Conservation (phyloP, 768 basidiomycete genomes). For the Macrocybe gigantea region DNA sequence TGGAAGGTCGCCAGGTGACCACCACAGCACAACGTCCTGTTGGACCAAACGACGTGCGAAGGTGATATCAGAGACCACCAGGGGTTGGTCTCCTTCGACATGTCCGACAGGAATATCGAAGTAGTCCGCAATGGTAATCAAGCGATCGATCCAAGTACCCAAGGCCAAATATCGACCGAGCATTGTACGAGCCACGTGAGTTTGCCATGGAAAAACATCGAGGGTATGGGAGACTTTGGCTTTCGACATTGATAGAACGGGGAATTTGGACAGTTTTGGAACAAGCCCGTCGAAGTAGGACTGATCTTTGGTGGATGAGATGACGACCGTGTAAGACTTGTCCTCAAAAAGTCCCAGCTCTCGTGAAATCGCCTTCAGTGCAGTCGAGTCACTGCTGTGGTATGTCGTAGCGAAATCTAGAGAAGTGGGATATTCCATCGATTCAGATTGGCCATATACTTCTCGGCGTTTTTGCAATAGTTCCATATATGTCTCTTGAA, state of each 20-base stretch:
- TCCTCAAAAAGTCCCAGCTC: conserved; percentile 77
- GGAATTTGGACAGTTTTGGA: conserved; percentile 76
- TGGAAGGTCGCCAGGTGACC: conserved; percentile 85
- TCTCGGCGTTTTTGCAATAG: conserved; percentile 46
- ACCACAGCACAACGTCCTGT: conserved; percentile 94
- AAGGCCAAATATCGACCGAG: conserved; percentile 74
- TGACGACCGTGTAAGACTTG: conserved; percentile 66
- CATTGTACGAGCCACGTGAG: conserved; percentile 78
- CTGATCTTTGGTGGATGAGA: conserved; percentile 84
- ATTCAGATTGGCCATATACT: conserved; percentile 31
- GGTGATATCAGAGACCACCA: conserved; percentile 84
- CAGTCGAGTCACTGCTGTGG: conserved; percentile 72
- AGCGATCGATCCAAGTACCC: conserved; percentile 75
- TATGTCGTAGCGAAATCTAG: conserved; percentile 66
- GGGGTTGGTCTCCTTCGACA: conserved; percentile 82
- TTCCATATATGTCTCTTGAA: conserved; percentile 71
- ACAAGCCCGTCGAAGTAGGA: conserved; percentile 73
- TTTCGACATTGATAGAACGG: conserved; percentile 82
- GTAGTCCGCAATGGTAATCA: conserved; percentile 77
- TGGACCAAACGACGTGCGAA: conserved; percentile 83
- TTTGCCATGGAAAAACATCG: conserved; percentile 88
- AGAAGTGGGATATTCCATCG: conserved; percentile 59
- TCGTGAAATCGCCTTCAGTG: conserved; percentile 81
- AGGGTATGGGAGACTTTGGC: conserved; percentile 67
- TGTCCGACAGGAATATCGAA: conserved; percentile 93